A percentile compares a stretch with the other conserved stretches of the same genome.
Evolutionary conservation across 768 basidiomycete genomes (phyloP).

Genomic region (Pleurotus tuber-regium): DNA sequence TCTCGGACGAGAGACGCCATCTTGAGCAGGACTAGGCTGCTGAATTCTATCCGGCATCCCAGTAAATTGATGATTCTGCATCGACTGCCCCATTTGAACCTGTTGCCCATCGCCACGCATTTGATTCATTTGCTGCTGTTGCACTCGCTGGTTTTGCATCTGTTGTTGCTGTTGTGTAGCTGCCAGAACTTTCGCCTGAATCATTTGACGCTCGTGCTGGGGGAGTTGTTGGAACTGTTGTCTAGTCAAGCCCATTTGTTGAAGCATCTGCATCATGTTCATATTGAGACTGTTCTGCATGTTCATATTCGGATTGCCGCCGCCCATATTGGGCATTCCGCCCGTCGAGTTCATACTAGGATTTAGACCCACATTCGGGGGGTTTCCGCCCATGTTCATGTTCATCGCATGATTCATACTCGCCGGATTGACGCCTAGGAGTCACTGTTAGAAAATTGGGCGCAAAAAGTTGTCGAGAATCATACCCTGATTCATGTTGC

Average conservation of each 20-base stretch:
- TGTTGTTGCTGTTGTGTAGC: conserved; percentile 15
- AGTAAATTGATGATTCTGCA: neutral
- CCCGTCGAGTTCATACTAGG: neutral
- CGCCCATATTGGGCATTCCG: conserved; percentile 1
- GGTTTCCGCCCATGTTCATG: neutral
- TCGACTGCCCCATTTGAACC: neutral
- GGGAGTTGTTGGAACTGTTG: conserved; percentile 12
- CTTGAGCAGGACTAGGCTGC: neutral
- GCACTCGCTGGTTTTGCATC: conserved; percentile 12
- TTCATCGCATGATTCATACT: neutral
- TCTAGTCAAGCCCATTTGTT: conserved; percentile 6
- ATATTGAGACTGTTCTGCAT: conserved; percentile 1
- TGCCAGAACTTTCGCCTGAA: conserved; percentile 11
- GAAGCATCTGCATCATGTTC: conserved; percentile 1
- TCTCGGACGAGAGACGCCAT: neutral
- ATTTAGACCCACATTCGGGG: neutral
- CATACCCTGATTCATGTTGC: conserved; percentile 1
- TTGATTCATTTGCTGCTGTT: conserved; percentile 13
- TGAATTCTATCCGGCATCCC: conserved; percentile 8
- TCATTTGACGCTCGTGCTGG: conserved; percentile 11
- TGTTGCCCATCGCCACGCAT: neutral
- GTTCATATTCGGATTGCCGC: neutral
- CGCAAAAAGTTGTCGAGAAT: neutral
- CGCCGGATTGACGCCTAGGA: neutral
- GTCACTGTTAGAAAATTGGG: neutral